Conservation (phyloP, 2,329 filamentous ascomycete genomes). For the Talaromyces sp. region DNA sequence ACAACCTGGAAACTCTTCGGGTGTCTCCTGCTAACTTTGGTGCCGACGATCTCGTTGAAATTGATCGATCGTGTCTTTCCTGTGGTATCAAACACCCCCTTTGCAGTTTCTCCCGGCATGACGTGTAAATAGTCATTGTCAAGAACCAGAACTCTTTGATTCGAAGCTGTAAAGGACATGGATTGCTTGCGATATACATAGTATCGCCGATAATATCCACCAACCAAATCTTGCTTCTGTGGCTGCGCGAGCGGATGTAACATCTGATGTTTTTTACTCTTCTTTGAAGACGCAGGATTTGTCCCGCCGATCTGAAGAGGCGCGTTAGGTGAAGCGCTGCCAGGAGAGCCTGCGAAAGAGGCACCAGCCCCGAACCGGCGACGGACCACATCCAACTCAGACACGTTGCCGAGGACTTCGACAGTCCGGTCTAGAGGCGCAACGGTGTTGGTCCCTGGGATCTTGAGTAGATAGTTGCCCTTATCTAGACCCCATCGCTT, state of each 20-base stretch:
- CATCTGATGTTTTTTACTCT: constrained; percentile 41
- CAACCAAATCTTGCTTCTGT: constrained; percentile 47
- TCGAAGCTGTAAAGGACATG: constrained; percentile 61
- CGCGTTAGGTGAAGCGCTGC: constrained; percentile 62
- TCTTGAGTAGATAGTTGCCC: constrained; percentile 60
- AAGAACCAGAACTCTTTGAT: constrained; percentile 59
- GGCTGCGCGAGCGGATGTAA: constrained; percentile 42
- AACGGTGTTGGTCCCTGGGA: constrained; percentile 60
- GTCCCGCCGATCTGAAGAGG: constrained; percentile 53
- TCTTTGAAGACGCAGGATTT: constrained; percentile 34
- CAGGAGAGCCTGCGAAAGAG: constrained; percentile 55
- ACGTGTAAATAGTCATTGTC: constrained; percentile 66
- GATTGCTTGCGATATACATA: constrained; percentile 63
- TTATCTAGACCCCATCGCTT: constrained; percentile 63
- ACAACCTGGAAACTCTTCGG: constrained; percentile 62
- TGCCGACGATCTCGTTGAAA: constrained; percentile 61
- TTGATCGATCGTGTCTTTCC: constrained; percentile 60
- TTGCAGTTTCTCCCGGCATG: constrained; percentile 56
- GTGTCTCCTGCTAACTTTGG: constrained; percentile 62
- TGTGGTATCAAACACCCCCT: constrained; percentile 47
- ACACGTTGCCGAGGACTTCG: constrained; percentile 58
- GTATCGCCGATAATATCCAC: constrained; percentile 58
- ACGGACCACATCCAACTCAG: constrained; percentile 60
- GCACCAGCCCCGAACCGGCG: constrained; percentile 61
- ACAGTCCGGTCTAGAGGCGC: constrained; percentile 63